Conservation (phyloP, 225 moss, liverwort and hornwort species). For the Physcomitrellopsis africana region DNA sequence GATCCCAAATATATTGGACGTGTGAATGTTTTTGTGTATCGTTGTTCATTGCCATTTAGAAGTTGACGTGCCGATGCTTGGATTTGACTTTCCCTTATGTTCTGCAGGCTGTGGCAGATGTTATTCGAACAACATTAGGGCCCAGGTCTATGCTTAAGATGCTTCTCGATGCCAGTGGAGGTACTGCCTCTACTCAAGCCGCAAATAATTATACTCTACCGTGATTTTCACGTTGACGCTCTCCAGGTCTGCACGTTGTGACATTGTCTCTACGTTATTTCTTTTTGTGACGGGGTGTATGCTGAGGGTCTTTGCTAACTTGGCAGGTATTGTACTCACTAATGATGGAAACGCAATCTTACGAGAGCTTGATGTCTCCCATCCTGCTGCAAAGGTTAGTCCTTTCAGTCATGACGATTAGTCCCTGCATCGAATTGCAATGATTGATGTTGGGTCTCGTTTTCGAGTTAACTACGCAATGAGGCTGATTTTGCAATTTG, state of each 20-base stretch:
- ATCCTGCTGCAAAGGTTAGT: constrained; percentile 70
- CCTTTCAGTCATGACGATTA: background rate
- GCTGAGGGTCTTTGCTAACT: background rate
- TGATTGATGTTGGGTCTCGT: background rate
- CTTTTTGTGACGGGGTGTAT: background rate
- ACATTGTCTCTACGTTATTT: background rate
- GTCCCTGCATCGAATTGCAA: background rate
- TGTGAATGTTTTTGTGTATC: background rate
- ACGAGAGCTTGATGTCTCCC: constrained; percentile 72
- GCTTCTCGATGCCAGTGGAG: constrained; percentile 77
- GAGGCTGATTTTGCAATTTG: background rate
- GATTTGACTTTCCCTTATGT: background rate
- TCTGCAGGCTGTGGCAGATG: constrained; percentile 70
- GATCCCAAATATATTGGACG: background rate
- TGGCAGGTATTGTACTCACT: constrained; percentile 64
- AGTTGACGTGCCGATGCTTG: background rate
- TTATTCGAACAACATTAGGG: constrained; percentile 76
- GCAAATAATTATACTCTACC: background rate
- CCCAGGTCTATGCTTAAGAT: constrained; percentile 85
- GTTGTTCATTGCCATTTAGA: background rate
- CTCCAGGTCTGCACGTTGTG: background rate
- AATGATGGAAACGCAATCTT: constrained; percentile 78
- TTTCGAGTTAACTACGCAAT: background rate
- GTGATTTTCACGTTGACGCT: background rate
- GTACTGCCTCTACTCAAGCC: constrained; percentile 25